Conservation (phyloP, 2,329 filamentous ascomycete genomes). For the Alternaria dauci region DNA sequence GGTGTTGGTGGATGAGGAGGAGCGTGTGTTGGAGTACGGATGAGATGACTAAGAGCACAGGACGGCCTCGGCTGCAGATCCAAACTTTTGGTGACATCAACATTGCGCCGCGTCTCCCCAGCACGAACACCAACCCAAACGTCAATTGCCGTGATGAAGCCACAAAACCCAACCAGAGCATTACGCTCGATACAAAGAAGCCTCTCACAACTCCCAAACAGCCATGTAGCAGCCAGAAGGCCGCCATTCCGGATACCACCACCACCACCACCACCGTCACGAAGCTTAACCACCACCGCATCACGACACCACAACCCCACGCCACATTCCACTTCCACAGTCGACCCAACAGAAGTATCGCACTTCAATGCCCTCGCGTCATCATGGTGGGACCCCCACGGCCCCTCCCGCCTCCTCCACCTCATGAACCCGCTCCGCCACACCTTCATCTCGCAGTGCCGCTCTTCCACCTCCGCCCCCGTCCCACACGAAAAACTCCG, state of each 20-base stretch:
- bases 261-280: too few relatives aligned
- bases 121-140: not conserved
- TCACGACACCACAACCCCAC: conserved; percentile 26
- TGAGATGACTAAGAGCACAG: not conserved
- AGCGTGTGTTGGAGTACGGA: not conserved
- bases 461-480: conserved; percentile 51
- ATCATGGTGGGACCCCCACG: conserved; percentile 97
- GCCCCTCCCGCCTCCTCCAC: conserved; percentile 89
- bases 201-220: not conserved
- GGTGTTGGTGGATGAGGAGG: not conserved
- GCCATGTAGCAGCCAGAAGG: not conserved
- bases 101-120: not conserved
- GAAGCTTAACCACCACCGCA: conserved; percentile 26
- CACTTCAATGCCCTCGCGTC: conserved; percentile 95
- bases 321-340: conserved; percentile 38
- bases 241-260: not conserved
- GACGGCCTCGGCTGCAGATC: not conserved
- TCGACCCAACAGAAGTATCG: conserved; percentile 87
- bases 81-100: conserved; percentile 26
- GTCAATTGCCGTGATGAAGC: conserved; percentile 18
- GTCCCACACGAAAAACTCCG: conserved; percentile 58
- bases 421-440: conserved; percentile 98
- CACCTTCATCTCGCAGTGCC: conserved; percentile 83
- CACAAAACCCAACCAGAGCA: conserved; percentile 13
- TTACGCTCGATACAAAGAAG: conserved; percentile 19